Conservation (phyloP, 2,329 filamentous ascomycete genomes). For the Scytalidium sp. region DNA sequence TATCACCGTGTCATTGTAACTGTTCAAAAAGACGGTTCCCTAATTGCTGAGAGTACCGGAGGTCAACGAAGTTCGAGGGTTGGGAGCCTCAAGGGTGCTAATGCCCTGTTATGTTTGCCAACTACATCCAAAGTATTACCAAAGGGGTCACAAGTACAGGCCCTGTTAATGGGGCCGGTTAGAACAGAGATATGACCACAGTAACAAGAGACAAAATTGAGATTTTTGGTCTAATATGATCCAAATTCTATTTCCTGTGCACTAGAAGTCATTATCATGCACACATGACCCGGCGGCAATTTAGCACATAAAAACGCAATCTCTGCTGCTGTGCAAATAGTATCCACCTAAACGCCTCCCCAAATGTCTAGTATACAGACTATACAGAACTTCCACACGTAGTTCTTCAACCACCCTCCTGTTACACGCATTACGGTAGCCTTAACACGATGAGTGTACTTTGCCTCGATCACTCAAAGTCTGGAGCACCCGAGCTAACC, state of each 20-base stretch:
- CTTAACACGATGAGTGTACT: not conserved
- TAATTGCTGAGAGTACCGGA: constrained; percentile 80
- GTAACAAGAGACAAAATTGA: not conserved
- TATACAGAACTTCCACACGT: not conserved
- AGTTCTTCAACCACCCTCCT: not conserved
- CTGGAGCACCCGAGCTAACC: constrained; percentile 76
- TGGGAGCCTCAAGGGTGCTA: constrained; percentile 83
- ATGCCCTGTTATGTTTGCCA: constrained; percentile 78
- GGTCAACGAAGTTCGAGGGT: constrained; percentile 87
- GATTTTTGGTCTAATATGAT: not conserved
- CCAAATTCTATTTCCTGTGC: no score
- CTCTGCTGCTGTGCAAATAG: not conserved
- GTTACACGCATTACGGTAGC: no score
- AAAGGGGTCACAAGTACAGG: constrained; percentile 71
- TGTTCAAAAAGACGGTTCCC: constrained; percentile 60
- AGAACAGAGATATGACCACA: not conserved
- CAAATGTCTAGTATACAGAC: not conserved
- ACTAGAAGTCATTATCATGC: not conserved
- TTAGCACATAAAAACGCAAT: not conserved
- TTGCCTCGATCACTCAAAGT: constrained; percentile 47
- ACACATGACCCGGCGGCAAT: not conserved
- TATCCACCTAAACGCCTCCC: not conserved
- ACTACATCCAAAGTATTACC: constrained; percentile 59
- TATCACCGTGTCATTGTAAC: constrained; percentile 84
- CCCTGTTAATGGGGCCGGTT: constrained; percentile 67